Base-by-base conservation (phyloP, 2,329 filamentous ascomycete genomes). In the Acrocalymma vagum region DNA sequence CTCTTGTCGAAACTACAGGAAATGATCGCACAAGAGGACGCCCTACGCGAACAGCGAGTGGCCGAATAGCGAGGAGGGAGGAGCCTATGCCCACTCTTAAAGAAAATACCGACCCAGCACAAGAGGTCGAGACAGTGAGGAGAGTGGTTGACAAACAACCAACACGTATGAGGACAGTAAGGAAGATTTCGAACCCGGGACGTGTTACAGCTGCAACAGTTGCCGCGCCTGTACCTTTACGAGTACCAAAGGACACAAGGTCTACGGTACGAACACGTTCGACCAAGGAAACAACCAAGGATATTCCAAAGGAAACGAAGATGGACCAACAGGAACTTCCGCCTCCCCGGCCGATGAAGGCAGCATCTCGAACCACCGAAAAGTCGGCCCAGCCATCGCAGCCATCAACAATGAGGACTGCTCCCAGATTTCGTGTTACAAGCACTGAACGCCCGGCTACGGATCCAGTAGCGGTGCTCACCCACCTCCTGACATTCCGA, bases 1-100 rank as follows among this genome's bases (percentile, higher is more conserved):
- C 67, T 4, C 59, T 78, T 29, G 62, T 69, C 23, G 75, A 77
- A 40, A 75, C 76, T 1, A 72, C 72, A 7, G 71, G 71, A n/a
- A 78, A 78, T 38, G 73, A 71, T 34, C 60, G 63, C 5, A 36
- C 47, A 36, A 66, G 57, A 29, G 64, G 53, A 36, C 62, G 58
- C 17, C 45, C 55, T 14, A n/a, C n/a, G n/a, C n/a, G n/a, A n/a
- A n/a, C n/a, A n/a, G n/a, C n/a, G n/a, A n/a, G n/a, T n/a, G n/a
- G n/a, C n/a, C 59, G 56, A 29, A 49, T 42, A 13, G 37, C 45
- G 18, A 58, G 51, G 36, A 59, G 43, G 30, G 59, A 62, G 39
- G 56, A 61, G 27, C 45, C 53, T 9, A 38, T 58, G 38, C 60
- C 62, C 26, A 49, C 59, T 9, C 42, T 65, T 18, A 70, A 72